These are phyloP conservation scores for Tuber borchii DNA, from an alignment of 495 filamentous ascomycete species.

Conservation along the genomic window DNA sequence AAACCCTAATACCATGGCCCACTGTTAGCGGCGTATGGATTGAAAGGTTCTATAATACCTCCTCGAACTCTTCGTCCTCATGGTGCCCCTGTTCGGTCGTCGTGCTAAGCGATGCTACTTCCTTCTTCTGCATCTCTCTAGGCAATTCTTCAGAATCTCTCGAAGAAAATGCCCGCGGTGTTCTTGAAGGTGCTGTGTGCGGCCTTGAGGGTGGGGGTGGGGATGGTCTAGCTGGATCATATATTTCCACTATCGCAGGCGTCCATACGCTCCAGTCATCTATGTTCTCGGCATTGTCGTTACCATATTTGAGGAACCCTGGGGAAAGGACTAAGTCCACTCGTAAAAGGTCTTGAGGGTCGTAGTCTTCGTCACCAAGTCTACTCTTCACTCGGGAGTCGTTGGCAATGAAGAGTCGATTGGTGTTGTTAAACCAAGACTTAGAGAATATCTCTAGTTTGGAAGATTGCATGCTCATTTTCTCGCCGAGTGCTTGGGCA, in stretches of 20 bases:
- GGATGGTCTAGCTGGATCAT: background rate
- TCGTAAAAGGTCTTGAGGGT: background rate
- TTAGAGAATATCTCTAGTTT: conserved; percentile 13
- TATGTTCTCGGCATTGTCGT: conserved; percentile 21
- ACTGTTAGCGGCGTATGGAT: too few species aligned
- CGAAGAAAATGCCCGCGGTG: background rate
- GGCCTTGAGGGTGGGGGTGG: background rate
- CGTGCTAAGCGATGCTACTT: background rate
- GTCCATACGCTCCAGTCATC: conserved; percentile 16
- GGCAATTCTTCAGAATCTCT: background rate
- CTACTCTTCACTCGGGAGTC: conserved; percentile 15
- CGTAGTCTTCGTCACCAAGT: conserved; percentile 13
- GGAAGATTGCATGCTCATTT: conserved; percentile 12
- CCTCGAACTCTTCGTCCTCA: background rate
- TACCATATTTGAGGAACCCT: conserved; percentile 26
- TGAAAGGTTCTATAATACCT: background rate
- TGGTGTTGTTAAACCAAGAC: conserved; percentile 10
- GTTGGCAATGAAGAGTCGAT: conserved; percentile 5
- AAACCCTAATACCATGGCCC: background rate
- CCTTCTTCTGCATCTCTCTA: background rate
- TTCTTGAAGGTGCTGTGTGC: background rate
- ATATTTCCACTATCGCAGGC: conserved; percentile 15
- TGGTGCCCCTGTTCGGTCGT: background rate
- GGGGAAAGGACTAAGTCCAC: conserved; percentile 19
- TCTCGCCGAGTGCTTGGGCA: background rate